phyloP scores from a whole-genome alignment of 2,329 filamentous ascomycete species.

The Aspergillus calidoustus region DNA sequence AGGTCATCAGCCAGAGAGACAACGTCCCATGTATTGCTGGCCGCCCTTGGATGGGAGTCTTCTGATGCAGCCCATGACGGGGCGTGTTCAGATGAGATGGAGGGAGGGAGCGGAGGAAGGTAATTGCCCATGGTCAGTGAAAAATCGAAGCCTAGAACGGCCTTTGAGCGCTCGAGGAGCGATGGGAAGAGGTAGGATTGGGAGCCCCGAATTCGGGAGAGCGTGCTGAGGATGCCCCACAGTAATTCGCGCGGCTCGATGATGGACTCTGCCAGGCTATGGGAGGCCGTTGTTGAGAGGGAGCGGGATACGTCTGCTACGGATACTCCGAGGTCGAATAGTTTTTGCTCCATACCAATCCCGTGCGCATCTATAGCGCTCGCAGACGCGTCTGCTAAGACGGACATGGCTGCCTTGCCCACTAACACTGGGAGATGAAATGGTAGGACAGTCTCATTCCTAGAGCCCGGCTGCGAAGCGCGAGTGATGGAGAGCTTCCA shows the following conservation, averaged over 20 bases:
- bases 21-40: slow-evolving; percentile 8
- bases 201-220: slow-evolving; percentile 45
- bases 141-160: slow-evolving; percentile 37
- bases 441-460: slow-evolving; percentile 61
- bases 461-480: slow-evolving; percentile 62
- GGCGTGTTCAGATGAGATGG: slow-evolving; percentile 2
- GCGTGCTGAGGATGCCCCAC: slow-evolving; percentile 44
- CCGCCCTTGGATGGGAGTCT: not conserved
- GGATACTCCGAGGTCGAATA: slow-evolving; percentile 41
- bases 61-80: slow-evolving; percentile 3
- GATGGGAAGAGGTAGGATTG: slow-evolving; percentile 43
- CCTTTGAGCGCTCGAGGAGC: slow-evolving; percentile 38
- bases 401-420: slow-evolving; percentile 65
- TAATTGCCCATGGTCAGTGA: slow-evolving; percentile 36
- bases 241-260: slow-evolving; percentile 42
- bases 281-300: slow-evolving; percentile 32
- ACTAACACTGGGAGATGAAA: slow-evolving; percentile 69
- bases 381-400: slow-evolving; percentile 75
- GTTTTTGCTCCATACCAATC: slow-evolving; percentile 63
- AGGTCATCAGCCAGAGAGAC: slow-evolving; percentile 11
- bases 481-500: slow-evolving; percentile 74
- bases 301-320: slow-evolving; percentile 41
- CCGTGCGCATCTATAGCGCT: slow-evolving; percentile 76
- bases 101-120: slow-evolving; percentile 28
- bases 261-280: slow-evolving; percentile 35